These are phyloP conservation scores for Pleurotus djamor DNA, from an alignment of 768 basidiomycete genomes.

Conservation along the genomic window DNA sequence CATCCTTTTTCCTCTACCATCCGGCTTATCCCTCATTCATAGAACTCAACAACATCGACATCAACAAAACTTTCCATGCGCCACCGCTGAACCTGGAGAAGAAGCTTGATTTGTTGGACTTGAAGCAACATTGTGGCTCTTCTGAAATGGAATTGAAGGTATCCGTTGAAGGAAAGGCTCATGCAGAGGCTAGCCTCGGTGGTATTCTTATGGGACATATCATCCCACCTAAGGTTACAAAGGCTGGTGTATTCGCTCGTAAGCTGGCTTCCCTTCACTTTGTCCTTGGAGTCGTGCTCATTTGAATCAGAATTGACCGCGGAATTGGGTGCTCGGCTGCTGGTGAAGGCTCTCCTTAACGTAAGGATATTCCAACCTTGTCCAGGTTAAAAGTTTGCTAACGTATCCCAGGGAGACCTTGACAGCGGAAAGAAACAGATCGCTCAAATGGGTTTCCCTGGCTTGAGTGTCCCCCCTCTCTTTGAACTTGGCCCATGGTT, in stretches of 20 bases:
- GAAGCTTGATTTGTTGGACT: neutral
- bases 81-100: conserved; percentile 1
- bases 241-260: conserved; percentile 4
- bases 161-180: neutral
- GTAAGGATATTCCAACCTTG: neutral
- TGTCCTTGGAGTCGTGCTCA: neutral
- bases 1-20: no score
- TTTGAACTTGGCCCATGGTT: conserved; percentile 4
- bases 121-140: conserved; percentile 2
- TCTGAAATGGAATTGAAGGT: neutral
- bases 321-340: neutral
- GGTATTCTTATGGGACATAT: conserved; percentile 4
- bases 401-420: neutral
- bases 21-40: neutral
- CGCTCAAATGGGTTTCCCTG: neutral
- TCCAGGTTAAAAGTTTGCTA: no score
- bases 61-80: conserved; percentile 2
- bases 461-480: neutral
- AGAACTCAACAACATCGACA: conserved; percentile 5
- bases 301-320: neutral
- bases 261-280: neutral
- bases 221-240: neutral
- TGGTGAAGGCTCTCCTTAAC: conserved; percentile 2
- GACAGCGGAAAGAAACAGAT: conserved; percentile 7
- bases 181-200: conserved; percentile 1